A percentile compares a stretch with the other conserved stretches of the same genome.
These are phyloP conservation scores for Trichoderma sp. DNA, from an alignment of 2,329 filamentous ascomycete genomes.

Conservation along the genomic window DNA sequence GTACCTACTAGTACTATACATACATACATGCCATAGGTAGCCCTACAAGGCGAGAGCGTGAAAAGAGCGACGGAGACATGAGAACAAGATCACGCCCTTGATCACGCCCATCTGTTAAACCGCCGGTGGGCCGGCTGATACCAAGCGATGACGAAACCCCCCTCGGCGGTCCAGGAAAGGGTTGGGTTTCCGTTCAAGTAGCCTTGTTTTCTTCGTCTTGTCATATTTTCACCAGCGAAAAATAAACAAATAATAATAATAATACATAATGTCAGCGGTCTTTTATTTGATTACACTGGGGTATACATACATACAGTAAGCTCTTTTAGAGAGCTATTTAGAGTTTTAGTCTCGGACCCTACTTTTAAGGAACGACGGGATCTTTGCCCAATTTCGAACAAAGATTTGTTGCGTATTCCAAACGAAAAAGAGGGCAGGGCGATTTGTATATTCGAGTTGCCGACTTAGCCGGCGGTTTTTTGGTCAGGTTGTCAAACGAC, in stretches of 20 bases:
- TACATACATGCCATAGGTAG: neutral
- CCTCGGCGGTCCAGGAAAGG: neutral
- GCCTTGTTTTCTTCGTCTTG: constrained; percentile 1
- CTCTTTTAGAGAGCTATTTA: neutral
- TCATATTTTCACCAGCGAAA: neutral
- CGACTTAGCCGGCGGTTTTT: neutral
- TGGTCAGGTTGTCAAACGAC: neutral
- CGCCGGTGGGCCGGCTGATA: neutral
- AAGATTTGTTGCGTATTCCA: neutral
- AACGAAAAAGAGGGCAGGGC: neutral
- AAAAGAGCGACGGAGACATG: neutral
- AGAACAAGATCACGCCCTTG: neutral
- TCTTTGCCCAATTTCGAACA: neutral
- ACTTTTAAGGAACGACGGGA: neutral
- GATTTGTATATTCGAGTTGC: neutral
- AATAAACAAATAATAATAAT: neutral
- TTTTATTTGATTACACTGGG: neutral
- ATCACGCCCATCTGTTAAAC: neutral
- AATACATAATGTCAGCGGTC: neutral
- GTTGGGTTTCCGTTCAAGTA: neutral
- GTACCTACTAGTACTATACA: neutral
- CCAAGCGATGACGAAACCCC: neutral
- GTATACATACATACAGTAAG: constrained; percentile 4
- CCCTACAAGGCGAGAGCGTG: constrained; percentile 5
- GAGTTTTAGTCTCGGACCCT: neutral